Conservation (phyloP, 225 moss, liverwort and hornwort genomes). For the Physcomitrellopsis africana region DNA sequence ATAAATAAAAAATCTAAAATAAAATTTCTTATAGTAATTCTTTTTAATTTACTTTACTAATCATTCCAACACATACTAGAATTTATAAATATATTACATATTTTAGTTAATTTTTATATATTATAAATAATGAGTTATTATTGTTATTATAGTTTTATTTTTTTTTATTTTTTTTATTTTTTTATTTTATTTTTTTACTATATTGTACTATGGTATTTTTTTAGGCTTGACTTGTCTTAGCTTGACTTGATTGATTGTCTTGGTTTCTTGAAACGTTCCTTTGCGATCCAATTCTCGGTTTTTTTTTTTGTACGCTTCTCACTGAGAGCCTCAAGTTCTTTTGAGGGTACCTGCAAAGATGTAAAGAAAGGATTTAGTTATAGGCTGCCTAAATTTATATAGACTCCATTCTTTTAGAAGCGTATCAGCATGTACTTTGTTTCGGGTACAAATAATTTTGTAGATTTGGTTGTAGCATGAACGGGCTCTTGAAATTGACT, state of each 20-base stretch:
- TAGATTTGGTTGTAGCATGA: constrained; percentile 57
- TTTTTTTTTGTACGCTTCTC: constrained; percentile 13
- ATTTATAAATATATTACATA: too few species aligned
- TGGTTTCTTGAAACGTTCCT: too few species aligned
- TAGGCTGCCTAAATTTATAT: constrained; percentile 8
- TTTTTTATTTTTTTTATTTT: too few species aligned
- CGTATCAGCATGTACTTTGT: not conserved
- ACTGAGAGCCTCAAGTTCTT: not conserved
- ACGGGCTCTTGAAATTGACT: constrained; percentile 42
- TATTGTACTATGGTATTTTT: too few species aligned
- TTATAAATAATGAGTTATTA: too few species aligned
- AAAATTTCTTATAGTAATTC: too few species aligned
- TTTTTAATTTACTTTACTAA: too few species aligned
- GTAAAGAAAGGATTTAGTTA: not conserved
- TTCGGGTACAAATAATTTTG: constrained; percentile 23
- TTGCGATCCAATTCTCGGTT: constrained; percentile 13
- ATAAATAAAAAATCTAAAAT: too few species aligned
- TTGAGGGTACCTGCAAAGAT: not conserved
- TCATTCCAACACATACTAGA: too few species aligned
- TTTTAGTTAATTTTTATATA: constrained; percentile 73
- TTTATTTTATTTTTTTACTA: too few species aligned
- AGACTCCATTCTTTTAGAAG: not conserved
- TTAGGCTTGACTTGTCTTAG: too few species aligned
- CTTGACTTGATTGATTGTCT: too few species aligned
- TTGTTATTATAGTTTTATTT: constrained; percentile 7